These are phyloP conservation scores for Drechslerella coelobrocha DNA, from an alignment of 2,329 filamentous ascomycete genomes.

Conservation along the genomic window DNA sequence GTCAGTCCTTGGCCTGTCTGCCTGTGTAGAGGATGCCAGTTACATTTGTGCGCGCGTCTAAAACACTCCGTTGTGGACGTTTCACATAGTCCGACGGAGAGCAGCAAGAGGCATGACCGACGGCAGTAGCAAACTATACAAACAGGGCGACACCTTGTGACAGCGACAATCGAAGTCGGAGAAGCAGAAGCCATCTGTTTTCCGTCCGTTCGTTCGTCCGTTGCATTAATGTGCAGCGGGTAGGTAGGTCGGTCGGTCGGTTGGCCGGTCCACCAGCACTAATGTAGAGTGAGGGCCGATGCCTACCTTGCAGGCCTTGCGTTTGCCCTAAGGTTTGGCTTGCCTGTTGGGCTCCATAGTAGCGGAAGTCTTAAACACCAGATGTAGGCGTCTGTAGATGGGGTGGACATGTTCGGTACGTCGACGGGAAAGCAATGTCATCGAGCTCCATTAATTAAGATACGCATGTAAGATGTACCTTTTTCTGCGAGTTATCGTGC, in stretches of 20 bases:
- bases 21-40: conserved; percentile 32
- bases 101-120: conserved; percentile 1
- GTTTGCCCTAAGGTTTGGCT: too few relatives aligned
- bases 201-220: neutral
- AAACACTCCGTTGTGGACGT: conserved; percentile 47
- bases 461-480: conserved; percentile 47
- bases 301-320: too few relatives aligned
- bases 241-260: conserved; percentile 4
- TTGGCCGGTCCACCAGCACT: conserved; percentile 2
- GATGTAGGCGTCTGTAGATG: neutral
- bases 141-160: neutral
- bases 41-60: conserved; percentile 50
- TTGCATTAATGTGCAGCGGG: neutral
- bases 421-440: conserved; percentile 46
- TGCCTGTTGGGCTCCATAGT: neutral
- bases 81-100: conserved; percentile 36
- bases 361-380: too few relatives aligned
- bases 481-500: conserved; percentile 51
- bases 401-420: conserved; percentile 8
- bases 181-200: conserved; percentile 5
- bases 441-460: conserved; percentile 47
- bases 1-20: too few relatives aligned
- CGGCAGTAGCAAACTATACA: neutral
- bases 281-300: neutral
- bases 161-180: neutral